Base-by-base conservation (phyloP, 345 rosid species). In the Citrus inodora region DNA sequence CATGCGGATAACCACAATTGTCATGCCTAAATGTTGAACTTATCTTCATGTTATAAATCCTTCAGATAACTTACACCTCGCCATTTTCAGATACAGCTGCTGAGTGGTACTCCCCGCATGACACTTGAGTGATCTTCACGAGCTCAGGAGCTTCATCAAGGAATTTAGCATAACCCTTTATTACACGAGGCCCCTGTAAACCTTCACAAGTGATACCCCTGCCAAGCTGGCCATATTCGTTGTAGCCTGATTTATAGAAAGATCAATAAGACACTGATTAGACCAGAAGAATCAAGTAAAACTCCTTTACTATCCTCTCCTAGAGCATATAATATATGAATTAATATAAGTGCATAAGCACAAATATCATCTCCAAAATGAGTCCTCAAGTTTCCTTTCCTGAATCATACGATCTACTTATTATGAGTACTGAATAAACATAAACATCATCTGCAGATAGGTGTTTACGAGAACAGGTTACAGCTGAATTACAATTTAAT, bases 131-230 rank as follows among this genome's bases (percentile, higher is more conserved):
- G 74, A 96, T 89, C 95, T 94, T 92, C 90, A 92, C 95, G 40
- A 85, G 91, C 83, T 92, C 99, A 25, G 98, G 97, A 76, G 99
- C 93, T 86, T 96, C 98, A 71, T 94, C 99, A 72, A 94, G 98
- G 87, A 88, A 91, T 76, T 84, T 96, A 1, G 97, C 98, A 84
- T 88, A 96, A 74, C 92, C 90, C 84, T 80, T 87, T 80, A 96
- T 88, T 67, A 89, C 81, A 75, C 88, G 92, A 83, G 94, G 90
- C 79, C 92, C 85, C 80, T 94, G 99, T 69, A 96, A 82, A 81
- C 99, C 99, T 89, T 96, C 98, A 84, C 90, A 92, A 67, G 99
- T 92, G 80, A 94, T 5, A 73, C 99, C 99, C 86, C 98, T 92
- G 79, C 99, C 99, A 80, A 96, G 98, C 80, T 94, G 98, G 80